phyloP scores from a whole-genome alignment of 1,284 basidiomycete genomes.

The Austroboletus niveus region DNA sequence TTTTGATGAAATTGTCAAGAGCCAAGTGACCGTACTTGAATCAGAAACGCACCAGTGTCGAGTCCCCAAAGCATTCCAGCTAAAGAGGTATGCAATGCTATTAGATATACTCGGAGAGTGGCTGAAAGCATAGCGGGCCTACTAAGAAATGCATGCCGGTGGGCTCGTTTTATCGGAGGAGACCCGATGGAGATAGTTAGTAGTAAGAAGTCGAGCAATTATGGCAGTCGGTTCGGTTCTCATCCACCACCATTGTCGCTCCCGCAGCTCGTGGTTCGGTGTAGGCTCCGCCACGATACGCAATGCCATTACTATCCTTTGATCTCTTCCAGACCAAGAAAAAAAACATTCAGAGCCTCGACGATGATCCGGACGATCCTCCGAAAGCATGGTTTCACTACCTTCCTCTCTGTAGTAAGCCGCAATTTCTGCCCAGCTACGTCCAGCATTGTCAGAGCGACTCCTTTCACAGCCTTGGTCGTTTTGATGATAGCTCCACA shows the following conservation, averaged over 20 bases:
- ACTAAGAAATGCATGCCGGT: background rate
- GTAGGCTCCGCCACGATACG: conserved; percentile 6
- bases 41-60: conserved; percentile 25
- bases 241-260: background rate
- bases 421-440: background rate
- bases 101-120: conserved; percentile 24
- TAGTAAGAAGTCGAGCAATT: too few species aligned
- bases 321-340: conserved; percentile 14
- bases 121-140: conserved; percentile 13
- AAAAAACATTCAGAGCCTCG: conserved; percentile 8
- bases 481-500: conserved; percentile 65
- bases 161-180: background rate
- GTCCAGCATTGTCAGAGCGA: conserved; percentile 7
- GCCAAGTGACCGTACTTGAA: too few species aligned
- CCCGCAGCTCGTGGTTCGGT: background rate
- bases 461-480: conserved; percentile 47
- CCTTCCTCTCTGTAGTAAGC: conserved; percentile 53
- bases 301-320: conserved; percentile 33
- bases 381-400: conserved; percentile 57
- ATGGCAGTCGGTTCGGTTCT: background rate
- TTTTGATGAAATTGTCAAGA: conserved; percentile 9
- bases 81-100: conserved; percentile 28
- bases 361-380: conserved; percentile 31
- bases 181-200: background rate
- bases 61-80: conserved; percentile 34